A percentile compares a stretch with the other conserved stretches of the same genome.
phyloP scores from a whole-genome alignment of 768 basidiomycete species.

The Sporobolomyces roseus region DNA sequence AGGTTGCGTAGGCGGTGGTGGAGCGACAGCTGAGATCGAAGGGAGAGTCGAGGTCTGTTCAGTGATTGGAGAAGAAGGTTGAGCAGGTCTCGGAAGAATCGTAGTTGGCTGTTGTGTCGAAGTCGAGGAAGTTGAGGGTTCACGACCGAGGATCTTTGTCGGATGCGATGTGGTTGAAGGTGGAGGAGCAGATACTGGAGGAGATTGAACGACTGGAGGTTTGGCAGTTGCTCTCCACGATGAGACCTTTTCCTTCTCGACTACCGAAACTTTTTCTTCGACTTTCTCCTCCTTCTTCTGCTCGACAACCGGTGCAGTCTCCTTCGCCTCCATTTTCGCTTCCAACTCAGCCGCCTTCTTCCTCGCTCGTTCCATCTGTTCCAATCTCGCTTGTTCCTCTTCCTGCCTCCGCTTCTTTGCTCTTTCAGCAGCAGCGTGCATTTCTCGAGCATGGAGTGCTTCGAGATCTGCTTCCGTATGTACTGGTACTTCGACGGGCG shows the following conservation, averaged over 20 bases:
- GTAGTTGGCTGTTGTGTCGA: slow-evolving; percentile 14
- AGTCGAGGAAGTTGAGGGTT: not conserved
- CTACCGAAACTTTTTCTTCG: not conserved
- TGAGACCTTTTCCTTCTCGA: not conserved
- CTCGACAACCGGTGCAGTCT: not conserved
- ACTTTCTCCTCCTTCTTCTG: not conserved
- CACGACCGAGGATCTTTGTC: not conserved
- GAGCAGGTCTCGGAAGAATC: slow-evolving; percentile 20
- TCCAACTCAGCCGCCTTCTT: slow-evolving; percentile 59
- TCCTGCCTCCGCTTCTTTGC: slow-evolving; percentile 73
- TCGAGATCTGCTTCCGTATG: slow-evolving; percentile 41
- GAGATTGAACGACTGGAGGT: no score
- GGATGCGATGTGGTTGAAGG: not conserved
- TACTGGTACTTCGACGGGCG: not conserved
- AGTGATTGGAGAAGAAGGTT: not conserved
- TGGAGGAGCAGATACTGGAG: no score
- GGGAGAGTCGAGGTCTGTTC: no score
- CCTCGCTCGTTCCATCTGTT: slow-evolving; percentile 71
- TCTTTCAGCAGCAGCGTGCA: slow-evolving; percentile 80
- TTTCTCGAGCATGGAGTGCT: slow-evolving; percentile 49
- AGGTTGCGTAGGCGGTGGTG: slow-evolving; percentile 1
- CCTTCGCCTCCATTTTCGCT: slow-evolving; percentile 36
- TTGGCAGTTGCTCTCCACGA: slow-evolving; percentile 9
- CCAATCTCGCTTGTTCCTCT: slow-evolving; percentile 78
- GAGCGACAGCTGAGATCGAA: not conserved